Evolutionary conservation across 176 grass and related monocot genomes (phyloP).

Genomic region (Panicum miliaceum): DNA sequence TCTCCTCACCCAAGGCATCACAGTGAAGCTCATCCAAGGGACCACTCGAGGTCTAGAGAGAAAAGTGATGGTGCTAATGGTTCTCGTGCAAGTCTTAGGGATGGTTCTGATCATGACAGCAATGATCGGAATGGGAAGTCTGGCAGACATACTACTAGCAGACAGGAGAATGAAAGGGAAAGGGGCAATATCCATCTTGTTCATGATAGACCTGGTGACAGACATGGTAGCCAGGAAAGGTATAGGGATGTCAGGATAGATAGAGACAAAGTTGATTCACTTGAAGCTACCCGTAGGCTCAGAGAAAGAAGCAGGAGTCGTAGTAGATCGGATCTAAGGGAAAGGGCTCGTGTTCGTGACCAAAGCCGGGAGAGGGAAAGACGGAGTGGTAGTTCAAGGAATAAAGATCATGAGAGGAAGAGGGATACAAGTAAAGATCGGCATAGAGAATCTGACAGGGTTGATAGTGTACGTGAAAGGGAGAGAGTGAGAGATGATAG

Average conservation of each 20-base stretch:
- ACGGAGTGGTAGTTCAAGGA: constrained; percentile 56
- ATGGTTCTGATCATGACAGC: constrained; percentile 43
- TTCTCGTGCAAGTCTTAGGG: constrained; percentile 37
- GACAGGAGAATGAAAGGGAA: constrained; percentile 46
- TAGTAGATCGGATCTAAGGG: constrained; percentile 56
- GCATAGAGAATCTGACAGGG: constrained; percentile 52
- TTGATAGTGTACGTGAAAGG: constrained; percentile 42
- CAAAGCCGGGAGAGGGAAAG: constrained; percentile 64
- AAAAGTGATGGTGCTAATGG: constrained; percentile 32
- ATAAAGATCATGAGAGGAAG: constrained; percentile 52
- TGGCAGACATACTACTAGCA: constrained; percentile 34
- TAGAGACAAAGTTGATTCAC: constrained; percentile 46
- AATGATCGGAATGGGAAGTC: constrained; percentile 39
- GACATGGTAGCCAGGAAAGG: constrained; percentile 46
- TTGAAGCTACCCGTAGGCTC: constrained; percentile 39
- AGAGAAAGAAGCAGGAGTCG: constrained; percentile 73
- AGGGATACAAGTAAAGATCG: constrained; percentile 52
- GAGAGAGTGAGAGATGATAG: constrained; percentile 54
- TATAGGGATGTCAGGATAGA: constrained; percentile 48
- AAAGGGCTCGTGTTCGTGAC: constrained; percentile 30
- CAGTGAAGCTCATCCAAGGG: constrained; percentile 33
- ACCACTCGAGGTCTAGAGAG: constrained; percentile 47
- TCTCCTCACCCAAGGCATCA: constrained; percentile 38
- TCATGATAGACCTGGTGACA: constrained; percentile 48
- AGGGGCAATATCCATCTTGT: constrained; percentile 42